A percentile compares a stretch with the other conserved stretches of the same genome.
phyloP scores from a whole-genome alignment of 495 filamentous ascomycete genomes.

The Cudoniella acicularis region DNA sequence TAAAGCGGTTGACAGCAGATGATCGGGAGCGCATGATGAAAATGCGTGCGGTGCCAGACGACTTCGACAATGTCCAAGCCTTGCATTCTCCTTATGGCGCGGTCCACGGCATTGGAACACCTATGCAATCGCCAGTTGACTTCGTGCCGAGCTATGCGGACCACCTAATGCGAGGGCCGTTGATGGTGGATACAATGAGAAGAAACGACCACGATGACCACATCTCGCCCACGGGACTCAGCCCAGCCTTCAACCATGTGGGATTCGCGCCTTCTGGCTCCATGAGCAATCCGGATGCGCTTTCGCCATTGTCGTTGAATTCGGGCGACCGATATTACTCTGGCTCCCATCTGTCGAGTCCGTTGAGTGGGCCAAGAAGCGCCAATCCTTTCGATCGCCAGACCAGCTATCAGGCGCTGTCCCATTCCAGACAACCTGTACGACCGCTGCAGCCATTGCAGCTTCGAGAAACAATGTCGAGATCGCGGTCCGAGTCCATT shows the following conservation, averaged over 20 bases:
- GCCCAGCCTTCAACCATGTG: slow-evolving; percentile 57
- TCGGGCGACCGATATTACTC: slow-evolving; percentile 51
- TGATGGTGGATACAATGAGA: slow-evolving; percentile 58
- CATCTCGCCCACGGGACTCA: slow-evolving; percentile 58
- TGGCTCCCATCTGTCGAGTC: slow-evolving; percentile 40
- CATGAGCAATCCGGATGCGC: slow-evolving; percentile 45
- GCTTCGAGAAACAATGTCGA: slow-evolving; percentile 55
- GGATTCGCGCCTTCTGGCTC: slow-evolving; percentile 49
- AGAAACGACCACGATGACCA: slow-evolving; percentile 53
- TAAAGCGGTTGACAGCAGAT: slow-evolving; percentile 89
- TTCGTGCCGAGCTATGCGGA: slow-evolving; percentile 44
- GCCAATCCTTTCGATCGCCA: slow-evolving; percentile 54
- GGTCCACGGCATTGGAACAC: slow-evolving; percentile 50
- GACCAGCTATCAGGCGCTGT: slow-evolving; percentile 40
- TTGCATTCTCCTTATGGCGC: slow-evolving; percentile 70
- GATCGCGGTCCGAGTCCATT: slow-evolving; percentile 54
- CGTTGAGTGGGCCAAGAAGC: slow-evolving; percentile 44
- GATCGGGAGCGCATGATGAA: slow-evolving; percentile 93
- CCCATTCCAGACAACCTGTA: slow-evolving; percentile 40
- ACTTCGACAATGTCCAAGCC: slow-evolving; percentile 89
- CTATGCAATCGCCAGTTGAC: slow-evolving; percentile 55
- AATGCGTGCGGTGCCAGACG: slow-evolving; percentile 84
- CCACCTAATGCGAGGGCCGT: slow-evolving; percentile 52
- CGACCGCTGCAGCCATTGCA: slow-evolving; percentile 55
- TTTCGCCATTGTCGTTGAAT: slow-evolving; percentile 49